Evolutionary conservation across 257 asterid species (phyloP), one percentile per base, ranked within the genome.

Genomic region (Fraxinus americana): DNA sequence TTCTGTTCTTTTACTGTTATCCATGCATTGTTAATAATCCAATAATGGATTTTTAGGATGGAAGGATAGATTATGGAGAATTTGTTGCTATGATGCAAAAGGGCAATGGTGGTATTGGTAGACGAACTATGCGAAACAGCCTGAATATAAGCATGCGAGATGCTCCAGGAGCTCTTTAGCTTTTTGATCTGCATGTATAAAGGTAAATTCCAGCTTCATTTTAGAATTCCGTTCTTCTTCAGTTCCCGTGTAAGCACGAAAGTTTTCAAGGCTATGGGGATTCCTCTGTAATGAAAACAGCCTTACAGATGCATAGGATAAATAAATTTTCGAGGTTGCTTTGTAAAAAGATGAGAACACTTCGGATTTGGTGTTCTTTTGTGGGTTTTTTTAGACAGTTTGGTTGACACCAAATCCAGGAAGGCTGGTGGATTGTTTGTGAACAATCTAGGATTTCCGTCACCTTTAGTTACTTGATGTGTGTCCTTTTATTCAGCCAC

Each of bases 61-160:
- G 92, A 73, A 76, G 90, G 69, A 88, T 88, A 52, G 92, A 88
- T 75, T 88, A 88, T 34, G 92, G 92, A 66, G 92, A 88, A 75
- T 88, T 88, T 57, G 90, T 86, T 39, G 92, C 92, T 73, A 88
- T 88, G 92, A 88, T 88, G 92, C 87, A 90, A 27, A 88, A 88
- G 78, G 92, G 92, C 70, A 88, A 88, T 79, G 87, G 81, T 48
- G 88, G 89, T 35, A 80, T 88, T 38, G 92, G 92, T 35, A 86
- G 92, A 82, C 89, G 92, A 81, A 88, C 92, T 48, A 88, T 88
- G 92, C 80, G 89, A 59, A 88, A 88, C 85, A 86, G 90, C 90
- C 61, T 88, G 81, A 88, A 88, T 70, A 84, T 88, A 73, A 88
- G 92, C 88, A 88, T 84, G 90, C 83, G 90, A 82, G 92, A 85